Evolutionary conservation across 352 stramenopile genomes (phyloP), one percentile per base, ranked within the genome.

Genomic region (Phytophthora pluvialis): DNA sequence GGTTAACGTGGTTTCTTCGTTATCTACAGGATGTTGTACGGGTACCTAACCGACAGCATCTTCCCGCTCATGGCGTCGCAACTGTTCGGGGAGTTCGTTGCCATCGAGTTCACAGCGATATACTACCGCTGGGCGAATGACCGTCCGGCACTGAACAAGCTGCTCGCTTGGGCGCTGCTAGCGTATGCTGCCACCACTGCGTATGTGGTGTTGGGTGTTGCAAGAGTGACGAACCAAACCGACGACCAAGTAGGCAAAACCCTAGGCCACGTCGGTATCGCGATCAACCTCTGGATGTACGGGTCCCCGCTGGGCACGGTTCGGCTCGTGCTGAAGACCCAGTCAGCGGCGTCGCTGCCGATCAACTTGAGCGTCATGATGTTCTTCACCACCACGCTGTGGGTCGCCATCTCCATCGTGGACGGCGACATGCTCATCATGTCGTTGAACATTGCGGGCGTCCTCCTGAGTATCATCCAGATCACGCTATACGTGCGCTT

Each of bases 121-220:
- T 77, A 74, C 55, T 68, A 65, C 43, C 44, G 56, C 29, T 73
- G 62, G 52, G 26, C 46, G 10, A 54, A n/a, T 8, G n/a, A 64
- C 38, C 66, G 66, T 10, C 45, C 31, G 4, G 31, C 50, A 44
- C 26, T 74, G 8, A 39, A 67, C 42, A 53, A 43, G 16, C 26
- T 66, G 2, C 43, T 68, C 1, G 51, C 56, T 3, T 36, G 45
- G 13, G 67, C 45, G 6, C 15, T 59, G 8, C 31, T 56, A 39
- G 18, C 49, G 1, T 70, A 60, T 39, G 29, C 67, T 16, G 42
- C 39, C 35, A 70, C 59, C 49, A 74, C 75, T 5, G 16, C 55
- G 16, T 86, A 83, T 57, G 63, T 74, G 25, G 63, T 67, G 26
- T 42, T 86, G 28, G 75, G 72, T 10, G 26, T 74, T 11, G 38